phyloP scores from a whole-genome alignment of 768 basidiomycete species.

The Coprinellus micaceus region DNA sequence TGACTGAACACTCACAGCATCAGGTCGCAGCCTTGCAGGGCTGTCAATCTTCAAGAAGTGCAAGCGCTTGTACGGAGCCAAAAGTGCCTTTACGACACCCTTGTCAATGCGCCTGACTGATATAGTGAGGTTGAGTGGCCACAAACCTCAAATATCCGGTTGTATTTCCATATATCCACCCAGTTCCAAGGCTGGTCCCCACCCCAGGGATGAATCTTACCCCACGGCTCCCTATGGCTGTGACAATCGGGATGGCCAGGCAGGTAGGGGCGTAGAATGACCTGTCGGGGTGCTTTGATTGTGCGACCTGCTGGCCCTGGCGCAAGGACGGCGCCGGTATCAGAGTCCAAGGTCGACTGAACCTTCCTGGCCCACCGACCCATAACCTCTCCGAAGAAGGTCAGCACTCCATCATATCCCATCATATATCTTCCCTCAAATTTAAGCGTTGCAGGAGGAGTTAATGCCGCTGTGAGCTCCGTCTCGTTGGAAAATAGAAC shows the following conservation, averaged over 20 bases:
- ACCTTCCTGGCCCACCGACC: slow-evolving; percentile 48
- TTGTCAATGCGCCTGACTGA: too few relatives aligned
- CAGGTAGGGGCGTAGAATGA: slow-evolving; percentile 57
- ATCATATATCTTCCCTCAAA: too few relatives aligned
- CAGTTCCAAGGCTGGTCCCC: slow-evolving; percentile 65
- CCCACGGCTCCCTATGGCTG: slow-evolving; percentile 39
- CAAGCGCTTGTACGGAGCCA: slow-evolving; percentile 33
- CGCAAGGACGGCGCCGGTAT: too few relatives aligned
- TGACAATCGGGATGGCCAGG: slow-evolving; percentile 69
- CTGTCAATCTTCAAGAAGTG: slow-evolving; percentile 59
- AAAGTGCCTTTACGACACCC: background rate
- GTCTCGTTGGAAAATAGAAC: too few relatives aligned
- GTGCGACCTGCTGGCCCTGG: too few relatives aligned
- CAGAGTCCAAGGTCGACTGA: slow-evolving; percentile 24
- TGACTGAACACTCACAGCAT: slow-evolving; percentile 52
- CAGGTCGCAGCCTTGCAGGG: slow-evolving; percentile 59
- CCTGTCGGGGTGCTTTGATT: slow-evolving; percentile 36
- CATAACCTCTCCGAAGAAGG: slow-evolving; percentile 59
- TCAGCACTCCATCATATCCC: slow-evolving; percentile 46
- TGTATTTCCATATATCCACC: slow-evolving; percentile 56
- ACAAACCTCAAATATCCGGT: slow-evolving; percentile 53
- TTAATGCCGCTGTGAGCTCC: too few relatives aligned
- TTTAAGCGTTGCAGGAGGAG: too few relatives aligned
- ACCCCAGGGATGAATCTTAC: slow-evolving; percentile 38
- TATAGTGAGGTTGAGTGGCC: background rate